Evolutionary conservation across 1,284 basidiomycete species (phyloP).

Genomic region (Porodaedalea pini): DNA sequence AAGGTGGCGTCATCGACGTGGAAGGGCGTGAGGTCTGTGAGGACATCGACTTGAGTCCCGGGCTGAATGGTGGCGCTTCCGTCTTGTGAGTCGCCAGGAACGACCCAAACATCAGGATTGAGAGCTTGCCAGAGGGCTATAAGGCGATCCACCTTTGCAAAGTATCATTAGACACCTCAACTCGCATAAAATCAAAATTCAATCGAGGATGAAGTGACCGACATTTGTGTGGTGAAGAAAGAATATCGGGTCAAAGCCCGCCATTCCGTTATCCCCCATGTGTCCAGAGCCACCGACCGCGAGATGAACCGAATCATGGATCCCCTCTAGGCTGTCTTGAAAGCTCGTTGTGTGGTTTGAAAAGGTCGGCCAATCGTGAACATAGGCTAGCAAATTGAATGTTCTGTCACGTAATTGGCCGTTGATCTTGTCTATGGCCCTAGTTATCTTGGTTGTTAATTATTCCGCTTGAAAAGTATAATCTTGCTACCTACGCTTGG

Average conservation of each 20-base stretch:
- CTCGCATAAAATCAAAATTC: too few species aligned
- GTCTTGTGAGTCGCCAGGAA: constrained; percentile 28
- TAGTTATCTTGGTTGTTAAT: background rate
- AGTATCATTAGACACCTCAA: too few species aligned
- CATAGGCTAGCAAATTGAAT: too few species aligned
- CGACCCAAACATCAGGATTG: constrained; percentile 38
- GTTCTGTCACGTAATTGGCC: constrained; percentile 32
- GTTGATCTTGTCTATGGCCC: constrained; percentile 23
- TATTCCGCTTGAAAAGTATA: background rate
- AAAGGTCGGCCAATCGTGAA: constrained; percentile 40
- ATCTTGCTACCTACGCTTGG: constrained; percentile 28
- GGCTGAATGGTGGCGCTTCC: constrained; percentile 26
- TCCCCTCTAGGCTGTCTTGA: constrained; percentile 41
- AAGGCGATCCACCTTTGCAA: constrained; percentile 39
- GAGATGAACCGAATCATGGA: constrained; percentile 46
- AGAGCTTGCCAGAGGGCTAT: constrained; percentile 42
- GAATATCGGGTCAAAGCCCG: constrained; percentile 48
- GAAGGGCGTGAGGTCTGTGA: background rate
- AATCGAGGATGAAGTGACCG: too few species aligned
- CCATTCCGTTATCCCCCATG: constrained; percentile 38
- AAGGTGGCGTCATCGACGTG: background rate
- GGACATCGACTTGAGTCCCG: background rate
- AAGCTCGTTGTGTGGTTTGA: constrained; percentile 41
- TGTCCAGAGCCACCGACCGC: constrained; percentile 42
- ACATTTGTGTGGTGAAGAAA: too few species aligned